phyloP scores from a whole-genome alignment of 352 stramenopile genomes.

The Albugo candida region DNA sequence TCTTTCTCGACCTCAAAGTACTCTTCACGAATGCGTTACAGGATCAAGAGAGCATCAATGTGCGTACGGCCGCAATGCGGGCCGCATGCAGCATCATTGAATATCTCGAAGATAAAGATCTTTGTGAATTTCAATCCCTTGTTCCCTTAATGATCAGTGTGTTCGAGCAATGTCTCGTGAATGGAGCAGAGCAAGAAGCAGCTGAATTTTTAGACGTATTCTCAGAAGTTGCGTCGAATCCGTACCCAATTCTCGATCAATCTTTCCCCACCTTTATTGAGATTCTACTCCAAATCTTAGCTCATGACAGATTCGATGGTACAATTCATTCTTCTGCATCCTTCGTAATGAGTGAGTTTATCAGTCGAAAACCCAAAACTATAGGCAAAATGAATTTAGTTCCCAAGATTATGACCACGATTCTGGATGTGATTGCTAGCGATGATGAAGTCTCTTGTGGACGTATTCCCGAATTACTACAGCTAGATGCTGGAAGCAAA shows the following conservation, averaged over 20 bases:
- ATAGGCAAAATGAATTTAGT: constrained; percentile 71
- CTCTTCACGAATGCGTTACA: constrained; percentile 51
- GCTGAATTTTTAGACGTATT: constrained; percentile 77
- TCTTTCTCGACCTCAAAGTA: constrained; percentile 66
- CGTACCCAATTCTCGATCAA: constrained; percentile 70
- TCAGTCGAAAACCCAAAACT: constrained; percentile 81
- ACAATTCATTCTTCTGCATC: constrained; percentile 61
- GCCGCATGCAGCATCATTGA: constrained; percentile 58
- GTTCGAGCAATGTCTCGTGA: constrained; percentile 64
- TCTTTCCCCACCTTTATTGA: constrained; percentile 63
- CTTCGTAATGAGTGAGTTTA: constrained; percentile 67
- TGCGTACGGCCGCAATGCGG: constrained; percentile 65
- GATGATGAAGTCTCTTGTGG: constrained; percentile 66
- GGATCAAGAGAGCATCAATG: constrained; percentile 62
- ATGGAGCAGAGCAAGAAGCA: constrained; percentile 52
- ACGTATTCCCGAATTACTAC: constrained; percentile 63
- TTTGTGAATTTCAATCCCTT: constrained; percentile 47
- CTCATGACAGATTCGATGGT: constrained; percentile 52
- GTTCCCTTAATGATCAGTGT: constrained; percentile 74
- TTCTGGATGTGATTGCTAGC: constrained; percentile 62
- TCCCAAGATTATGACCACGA: constrained; percentile 67
- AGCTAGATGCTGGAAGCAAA: constrained; percentile 29
- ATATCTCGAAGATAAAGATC: constrained; percentile 58
- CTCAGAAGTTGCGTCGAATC: constrained; percentile 65
- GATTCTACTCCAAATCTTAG: constrained; percentile 62